These are phyloP conservation scores for Torrubiellomyces zombiae DNA, from an alignment of 2,329 filamentous ascomycete genomes.

Conservation along the genomic window DNA sequence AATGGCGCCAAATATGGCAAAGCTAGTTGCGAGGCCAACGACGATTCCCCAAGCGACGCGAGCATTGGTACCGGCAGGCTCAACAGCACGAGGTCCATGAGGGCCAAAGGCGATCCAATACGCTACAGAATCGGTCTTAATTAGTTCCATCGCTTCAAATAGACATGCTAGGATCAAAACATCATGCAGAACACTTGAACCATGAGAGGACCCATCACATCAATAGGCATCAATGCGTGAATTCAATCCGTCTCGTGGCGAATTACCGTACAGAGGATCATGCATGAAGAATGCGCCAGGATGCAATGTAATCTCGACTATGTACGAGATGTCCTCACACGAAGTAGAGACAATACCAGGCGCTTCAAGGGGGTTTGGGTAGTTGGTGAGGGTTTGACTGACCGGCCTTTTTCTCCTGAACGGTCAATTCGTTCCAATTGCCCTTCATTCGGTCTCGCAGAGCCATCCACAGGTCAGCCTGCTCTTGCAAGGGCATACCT, in stretches of 20 bases:
- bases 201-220: too few relatives aligned
- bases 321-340: too few relatives aligned
- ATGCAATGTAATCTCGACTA: conserved; percentile 9
- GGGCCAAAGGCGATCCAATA: conserved; percentile 98
- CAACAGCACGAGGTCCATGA: conserved; percentile 74
- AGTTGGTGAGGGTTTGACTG: too few relatives aligned
- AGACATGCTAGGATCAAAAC: too few relatives aligned
- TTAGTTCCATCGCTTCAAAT: conserved; percentile 18
- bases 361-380: too few relatives aligned
- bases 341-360: too few relatives aligned
- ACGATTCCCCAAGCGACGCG: conserved; percentile 61
- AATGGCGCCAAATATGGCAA: conserved; percentile 55
- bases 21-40: conserved; percentile 48
- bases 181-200: too few relatives aligned
- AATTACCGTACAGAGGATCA: too few relatives aligned
- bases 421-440: conserved; percentile 86
- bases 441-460: conserved; percentile 97
- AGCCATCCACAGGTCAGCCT: conserved; percentile 98
- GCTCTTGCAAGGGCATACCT: conserved; percentile 91
- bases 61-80: conserved; percentile 71
- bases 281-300: too few relatives aligned
- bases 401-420: conserved; percentile 99
- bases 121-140: conserved; percentile 40
- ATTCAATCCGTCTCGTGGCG: too few relatives aligned
- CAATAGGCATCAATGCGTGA: too few relatives aligned